Percentiles rank a stretch among this genome's conserved stretches.
These are phyloP conservation scores for Gardenia jasminoides DNA, from an alignment of 257 asterid species.

Conservation along the genomic window DNA sequence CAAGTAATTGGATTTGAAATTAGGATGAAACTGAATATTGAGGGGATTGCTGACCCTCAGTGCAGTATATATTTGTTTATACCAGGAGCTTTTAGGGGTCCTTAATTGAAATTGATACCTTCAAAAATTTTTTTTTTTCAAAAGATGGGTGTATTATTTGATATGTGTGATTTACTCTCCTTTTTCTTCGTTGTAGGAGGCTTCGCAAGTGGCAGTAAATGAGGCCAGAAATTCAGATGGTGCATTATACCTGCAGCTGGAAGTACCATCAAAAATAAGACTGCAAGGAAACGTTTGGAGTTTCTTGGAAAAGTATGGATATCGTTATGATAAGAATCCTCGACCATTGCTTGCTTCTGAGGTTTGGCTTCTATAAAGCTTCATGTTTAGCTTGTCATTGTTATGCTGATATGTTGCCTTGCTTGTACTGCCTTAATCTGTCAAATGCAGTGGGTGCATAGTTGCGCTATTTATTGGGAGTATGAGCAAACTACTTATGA, in stretches of 20 bases:
- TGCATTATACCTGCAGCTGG: conserved; percentile 67
- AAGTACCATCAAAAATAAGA: conserved; percentile 58
- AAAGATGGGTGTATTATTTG: background rate
- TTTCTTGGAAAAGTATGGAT: conserved; percentile 80
- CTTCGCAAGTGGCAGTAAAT: conserved; percentile 54
- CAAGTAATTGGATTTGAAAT: background rate
- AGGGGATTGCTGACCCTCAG: background rate
- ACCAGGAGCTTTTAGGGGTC: conserved; percentile 1
- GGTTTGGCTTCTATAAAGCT: conserved; percentile 40
- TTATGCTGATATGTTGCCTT: background rate
- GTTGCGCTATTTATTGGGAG: background rate
- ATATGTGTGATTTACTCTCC: conserved; percentile 3
- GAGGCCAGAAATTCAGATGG: conserved; percentile 73
- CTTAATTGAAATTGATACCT: background rate
- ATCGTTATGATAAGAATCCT: conserved; percentile 56
- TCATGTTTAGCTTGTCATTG: background rate
- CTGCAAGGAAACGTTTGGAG: conserved; percentile 52
- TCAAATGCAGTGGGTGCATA: background rate
- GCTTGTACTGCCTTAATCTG: background rate
- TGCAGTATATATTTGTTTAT: background rate
- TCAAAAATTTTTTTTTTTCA: no score
- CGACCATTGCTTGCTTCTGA: conserved; percentile 88
- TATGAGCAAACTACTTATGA: background rate
- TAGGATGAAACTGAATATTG: background rate
- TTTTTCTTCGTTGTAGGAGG: conserved; percentile 52